These are phyloP conservation scores for Saccharomyces kudriavzevii DNA, from an alignment of 805 yeast genomes.

Conservation along the genomic window DNA sequence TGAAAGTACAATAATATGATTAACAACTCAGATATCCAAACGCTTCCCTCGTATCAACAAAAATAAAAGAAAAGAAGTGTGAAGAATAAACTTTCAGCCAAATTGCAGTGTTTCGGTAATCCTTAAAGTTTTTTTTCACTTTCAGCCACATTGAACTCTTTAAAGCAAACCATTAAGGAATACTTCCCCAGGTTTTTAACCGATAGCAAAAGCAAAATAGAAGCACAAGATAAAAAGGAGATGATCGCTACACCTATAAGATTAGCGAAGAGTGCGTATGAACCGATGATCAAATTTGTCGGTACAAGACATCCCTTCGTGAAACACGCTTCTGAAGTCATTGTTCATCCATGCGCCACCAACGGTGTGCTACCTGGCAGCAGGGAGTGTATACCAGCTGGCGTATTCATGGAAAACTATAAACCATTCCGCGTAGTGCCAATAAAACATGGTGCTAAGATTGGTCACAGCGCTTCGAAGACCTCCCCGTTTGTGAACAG, in stretches of 20 bases:
- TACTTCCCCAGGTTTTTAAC: neutral
- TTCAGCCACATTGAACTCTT: neutral
- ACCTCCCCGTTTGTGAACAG: slow-evolving; percentile 23
- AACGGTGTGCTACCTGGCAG: slow-evolving; percentile 26
- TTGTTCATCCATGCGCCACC: slow-evolving; percentile 24
- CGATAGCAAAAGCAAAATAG: neutral
- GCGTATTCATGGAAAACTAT: slow-evolving; percentile 22
- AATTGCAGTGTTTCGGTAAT: neutral
- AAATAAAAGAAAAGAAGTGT: neutral
- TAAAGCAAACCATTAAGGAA: neutral
- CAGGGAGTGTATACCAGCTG: slow-evolving; percentile 18
- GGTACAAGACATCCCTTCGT: slow-evolving; percentile 62
- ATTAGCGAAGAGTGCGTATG: slow-evolving; percentile 29
- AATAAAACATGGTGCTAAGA: slow-evolving; percentile 35
- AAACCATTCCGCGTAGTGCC: slow-evolving; percentile 36
- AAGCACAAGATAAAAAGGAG: neutral
- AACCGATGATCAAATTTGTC: slow-evolving; percentile 76
- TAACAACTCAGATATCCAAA: neutral
- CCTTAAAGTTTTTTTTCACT: neutral
- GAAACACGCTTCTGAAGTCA: slow-evolving; percentile 30
- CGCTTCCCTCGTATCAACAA: neutral
- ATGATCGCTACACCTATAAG: slow-evolving; percentile 29
- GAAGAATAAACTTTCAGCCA: neutral
- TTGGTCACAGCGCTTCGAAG: slow-evolving; percentile 16
- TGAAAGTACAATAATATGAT: neutral